phyloP scores from a whole-genome alignment of 192 early-diverging fungal species.

The Mortierella antarctica region DNA sequence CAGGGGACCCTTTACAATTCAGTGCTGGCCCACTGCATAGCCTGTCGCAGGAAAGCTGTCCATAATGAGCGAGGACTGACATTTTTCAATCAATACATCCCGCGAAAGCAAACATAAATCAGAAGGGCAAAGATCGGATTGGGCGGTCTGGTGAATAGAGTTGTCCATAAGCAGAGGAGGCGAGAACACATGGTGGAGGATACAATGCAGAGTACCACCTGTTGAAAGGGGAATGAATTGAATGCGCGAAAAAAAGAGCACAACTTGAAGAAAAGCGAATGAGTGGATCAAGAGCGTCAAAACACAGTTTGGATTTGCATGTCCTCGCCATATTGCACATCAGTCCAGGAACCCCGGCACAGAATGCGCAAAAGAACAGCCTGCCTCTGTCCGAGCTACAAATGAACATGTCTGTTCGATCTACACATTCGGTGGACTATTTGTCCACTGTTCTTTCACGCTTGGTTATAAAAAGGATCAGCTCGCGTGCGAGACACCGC shows the following conservation, averaged over 20 bases:
- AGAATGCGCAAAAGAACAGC: neutral
- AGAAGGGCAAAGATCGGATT: neutral
- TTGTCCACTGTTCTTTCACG: no score
- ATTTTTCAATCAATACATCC: no score
- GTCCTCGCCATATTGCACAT: slow-evolving; percentile 18
- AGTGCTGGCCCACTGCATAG: neutral
- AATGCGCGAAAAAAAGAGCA: neutral
- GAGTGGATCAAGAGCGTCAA: slow-evolving; percentile 26
- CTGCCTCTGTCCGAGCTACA: neutral
- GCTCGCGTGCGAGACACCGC: no score
- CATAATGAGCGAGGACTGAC: no score
- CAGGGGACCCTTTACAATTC: neutral
- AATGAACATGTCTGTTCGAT: neutral
- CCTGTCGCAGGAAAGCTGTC: neutral
- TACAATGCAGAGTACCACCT: neutral
- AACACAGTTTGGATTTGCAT: slow-evolving; percentile 31
- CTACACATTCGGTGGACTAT: no score
- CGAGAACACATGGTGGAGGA: slow-evolving; percentile 1
- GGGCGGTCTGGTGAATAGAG: neutral
- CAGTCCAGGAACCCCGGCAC: no score
- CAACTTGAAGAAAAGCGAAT: neutral
- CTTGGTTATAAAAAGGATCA: no score
- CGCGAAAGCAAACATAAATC: neutral
- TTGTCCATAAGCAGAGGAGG: neutral
- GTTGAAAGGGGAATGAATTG: slow-evolving; percentile 1